Conservation (phyloP, 805 yeast genomes). For the Tanozyma kutaoensis region DNA sequence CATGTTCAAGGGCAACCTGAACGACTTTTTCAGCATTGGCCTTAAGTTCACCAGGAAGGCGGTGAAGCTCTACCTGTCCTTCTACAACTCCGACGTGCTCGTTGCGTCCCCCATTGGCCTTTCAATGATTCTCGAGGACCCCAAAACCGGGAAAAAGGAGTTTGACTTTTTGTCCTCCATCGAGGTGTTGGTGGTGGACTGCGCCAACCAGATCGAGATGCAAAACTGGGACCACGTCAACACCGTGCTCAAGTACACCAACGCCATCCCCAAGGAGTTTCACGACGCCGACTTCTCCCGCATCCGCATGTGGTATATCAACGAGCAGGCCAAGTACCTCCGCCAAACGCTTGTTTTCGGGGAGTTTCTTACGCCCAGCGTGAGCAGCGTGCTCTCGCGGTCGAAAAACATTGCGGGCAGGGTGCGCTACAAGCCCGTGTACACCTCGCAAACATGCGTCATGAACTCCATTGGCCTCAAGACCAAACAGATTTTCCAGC, state of each 20-base stretch:
- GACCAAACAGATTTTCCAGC: conserved; percentile 55
- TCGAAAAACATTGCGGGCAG: conserved; percentile 49
- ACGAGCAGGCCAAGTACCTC: conserved; percentile 59
- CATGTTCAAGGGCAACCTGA: conserved; percentile 76
- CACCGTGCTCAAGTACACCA: conserved; percentile 52
- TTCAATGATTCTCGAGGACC: conserved; percentile 55
- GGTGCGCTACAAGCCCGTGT: conserved; percentile 36
- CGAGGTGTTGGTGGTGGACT: conserved; percentile 70
- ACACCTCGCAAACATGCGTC: conserved; percentile 34
- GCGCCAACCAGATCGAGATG: conserved; percentile 75
- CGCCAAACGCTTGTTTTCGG: conserved; percentile 72
- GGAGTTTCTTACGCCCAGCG: conserved; percentile 70
- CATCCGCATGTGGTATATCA: conserved; percentile 84
- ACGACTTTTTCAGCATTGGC: conserved; percentile 89
- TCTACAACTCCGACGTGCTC: conserved; percentile 74
- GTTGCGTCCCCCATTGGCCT: conserved; percentile 89
- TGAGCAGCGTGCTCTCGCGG: conserved; percentile 44
- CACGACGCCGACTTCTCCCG: conserved; percentile 85
- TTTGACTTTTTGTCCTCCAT: conserved; percentile 81
- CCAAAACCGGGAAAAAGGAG: conserved; percentile 41
- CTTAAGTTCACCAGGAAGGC: conserved; percentile 81
- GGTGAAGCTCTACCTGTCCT: conserved; percentile 69
- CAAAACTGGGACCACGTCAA: conserved; percentile 85
- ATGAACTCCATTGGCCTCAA: conserved; percentile 54
- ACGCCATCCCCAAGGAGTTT: conserved; percentile 61